Evolutionary conservation across 208 protist genomes (phyloP), one percentile per base, ranked within the genome.

Genomic region (Acanthamoeba sp.): DNA sequence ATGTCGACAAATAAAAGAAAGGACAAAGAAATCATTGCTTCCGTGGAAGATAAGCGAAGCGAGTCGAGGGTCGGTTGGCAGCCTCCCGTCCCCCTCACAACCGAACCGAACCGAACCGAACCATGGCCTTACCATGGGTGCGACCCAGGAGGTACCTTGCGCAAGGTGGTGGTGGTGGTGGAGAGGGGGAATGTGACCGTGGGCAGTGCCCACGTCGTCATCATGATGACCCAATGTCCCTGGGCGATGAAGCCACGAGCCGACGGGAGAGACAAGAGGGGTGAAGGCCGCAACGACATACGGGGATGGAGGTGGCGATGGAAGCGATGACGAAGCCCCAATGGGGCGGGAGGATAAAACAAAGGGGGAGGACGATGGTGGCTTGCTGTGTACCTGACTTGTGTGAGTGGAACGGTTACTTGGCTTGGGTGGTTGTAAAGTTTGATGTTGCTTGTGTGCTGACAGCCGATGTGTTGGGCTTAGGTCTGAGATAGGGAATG

Each of bases 141-240:
- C 55, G 55, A 62, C 55, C 55, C 55, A 62, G 55, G 55, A 62
- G 55, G 55, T 62, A 62, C 55, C 55, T 62, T 62, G 55, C 55
- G 55, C 55, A 20, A n/a, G 48, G 48, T 20, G 24, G 55, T 62
- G 55, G 55, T 62, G 55, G 55, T 62, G 55, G 55, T 62, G 55
- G 55, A 62, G 55, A 62, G 55, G 24, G 55, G 55, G 55, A 50
- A 20, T 50, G 45, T 50, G 1, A 14, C 45, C 10, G 45, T 48
- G 18, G n/a, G n/a, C n/a, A n/a, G n/a, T n/a, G n/a, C n/a, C 45
- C 10, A 50, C 45, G 9, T 6, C 45, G 9, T 50, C 45, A 14
- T 50, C 45, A 50, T 50, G 12, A 14, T 20, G 45, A 20, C 45
- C 10, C 45, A 50, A 50, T n/a, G 45, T 50, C 45, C 45, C 45